Base-by-base conservation (phyloP, 805 yeast genomes). In the Nakazawaea molendinolei region DNA sequence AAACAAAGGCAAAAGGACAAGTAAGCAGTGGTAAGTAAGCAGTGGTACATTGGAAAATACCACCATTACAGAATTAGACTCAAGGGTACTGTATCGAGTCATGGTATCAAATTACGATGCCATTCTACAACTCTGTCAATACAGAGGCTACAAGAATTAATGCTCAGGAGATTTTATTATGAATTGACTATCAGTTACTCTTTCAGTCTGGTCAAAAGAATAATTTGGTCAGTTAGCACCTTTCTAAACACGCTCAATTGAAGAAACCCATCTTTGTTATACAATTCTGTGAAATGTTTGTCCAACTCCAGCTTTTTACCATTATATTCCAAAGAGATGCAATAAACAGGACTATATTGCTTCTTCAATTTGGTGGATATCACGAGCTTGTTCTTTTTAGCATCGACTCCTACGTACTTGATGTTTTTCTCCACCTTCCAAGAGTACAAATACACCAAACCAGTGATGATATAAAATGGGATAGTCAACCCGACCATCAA, bases 221-320 rank as follows among this genome's bases (percentile, higher is more conserved):
- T 41, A 17, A 51, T 27, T 7, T 30, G 39, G 9, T 26, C 31
- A 6, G 31, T 37, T 4, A 72, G 30, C 22, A 56, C 46, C 4
- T 43, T 39, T 14, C 50, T 48, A 29, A 63, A 56, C 18, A 49
- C 61, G 18, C 52, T 58, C 27, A 58, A 47, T 27, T 66, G 67
- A 41, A 66, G 56, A 34, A 44, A 67, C 1, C 79, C 78, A 35
- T 63, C 58, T 10, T 53, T 56, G 39, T 68, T 74, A 43, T 71
- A 75, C 33, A 75, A 46, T 39, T 65, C 56, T 6, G 55, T 57
- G 31, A 73, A 61, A 25, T 56, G 63, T 14, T 66, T 44, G 3
- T 45, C 31, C 5, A 46, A 43, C 5, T 47, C 41, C 5, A 46
- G 29, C 8, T 37, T 38, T 7, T 42, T 38, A 4, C 39, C 50